These are phyloP conservation scores for Parmelia sp. DNA, from an alignment of 495 filamentous ascomycete species.

Conservation along the genomic window DNA sequence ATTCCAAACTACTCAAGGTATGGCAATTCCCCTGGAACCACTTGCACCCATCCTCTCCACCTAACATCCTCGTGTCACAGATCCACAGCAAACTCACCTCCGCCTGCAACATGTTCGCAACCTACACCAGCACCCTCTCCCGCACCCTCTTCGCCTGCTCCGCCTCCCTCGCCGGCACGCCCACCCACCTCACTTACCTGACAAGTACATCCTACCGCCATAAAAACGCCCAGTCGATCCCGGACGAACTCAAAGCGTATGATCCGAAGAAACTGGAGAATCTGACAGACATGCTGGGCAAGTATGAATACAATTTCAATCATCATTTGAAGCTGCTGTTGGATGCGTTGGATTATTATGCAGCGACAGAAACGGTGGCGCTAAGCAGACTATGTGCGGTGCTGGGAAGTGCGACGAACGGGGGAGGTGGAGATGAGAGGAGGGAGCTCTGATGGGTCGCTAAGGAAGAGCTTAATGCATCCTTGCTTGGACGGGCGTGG, in stretches of 20 bases:
- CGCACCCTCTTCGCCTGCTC: slow-evolving; percentile 72
- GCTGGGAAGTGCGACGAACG: slow-evolving; percentile 67
- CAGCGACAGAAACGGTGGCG: slow-evolving; percentile 94
- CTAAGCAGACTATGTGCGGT: slow-evolving; percentile 77
- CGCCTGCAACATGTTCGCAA: slow-evolving; percentile 86
- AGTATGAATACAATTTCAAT: slow-evolving; percentile 89
- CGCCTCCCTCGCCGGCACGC: slow-evolving; percentile 56
- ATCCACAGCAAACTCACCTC: slow-evolving; percentile 93
- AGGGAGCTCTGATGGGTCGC: slow-evolving; percentile 4
- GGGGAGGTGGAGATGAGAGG: slow-evolving; percentile 40
- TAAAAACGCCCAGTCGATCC: slow-evolving; percentile 27
- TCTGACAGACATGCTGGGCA: slow-evolving; percentile 70
- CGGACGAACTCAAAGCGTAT: slow-evolving; percentile 31
- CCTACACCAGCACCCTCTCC: slow-evolving; percentile 72
- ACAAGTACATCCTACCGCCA: slow-evolving; percentile 25
- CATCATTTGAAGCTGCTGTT: slow-evolving; percentile 85
- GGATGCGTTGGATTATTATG: slow-evolving; percentile 92
- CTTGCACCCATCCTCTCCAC: not conserved
- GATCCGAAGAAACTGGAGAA: slow-evolving; percentile 27
- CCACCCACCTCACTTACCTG: slow-evolving; percentile 20
- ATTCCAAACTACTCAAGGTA: slow-evolving; percentile 86
- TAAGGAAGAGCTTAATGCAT: not conserved
- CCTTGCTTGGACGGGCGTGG: not conserved
- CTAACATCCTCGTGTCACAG: slow-evolving; percentile 37
- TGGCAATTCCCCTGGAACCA: slow-evolving; percentile 22